These are phyloP conservation scores for Trypanosoma lewisi DNA, from an alignment of 208 protist genomes.

Conservation along the genomic window DNA sequence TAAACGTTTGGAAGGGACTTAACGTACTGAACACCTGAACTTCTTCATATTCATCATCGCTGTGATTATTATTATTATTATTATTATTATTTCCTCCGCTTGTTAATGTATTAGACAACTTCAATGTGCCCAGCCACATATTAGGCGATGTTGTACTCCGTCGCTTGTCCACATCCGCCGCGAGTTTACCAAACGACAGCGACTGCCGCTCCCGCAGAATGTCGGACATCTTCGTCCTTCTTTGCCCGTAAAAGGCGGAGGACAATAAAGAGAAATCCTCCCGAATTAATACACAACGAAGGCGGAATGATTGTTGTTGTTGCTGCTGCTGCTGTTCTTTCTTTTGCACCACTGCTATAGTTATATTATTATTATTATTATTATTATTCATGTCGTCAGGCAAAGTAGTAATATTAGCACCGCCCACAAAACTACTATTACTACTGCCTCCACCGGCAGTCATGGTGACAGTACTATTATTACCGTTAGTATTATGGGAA, in stretches of 20 bases:
- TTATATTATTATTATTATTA: background rate
- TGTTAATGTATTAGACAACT: constrained; percentile 63
- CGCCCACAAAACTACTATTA: too few species aligned
- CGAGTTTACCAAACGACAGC: constrained; percentile 54
- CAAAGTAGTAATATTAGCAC: too few species aligned
- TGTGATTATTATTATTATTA: too few species aligned
- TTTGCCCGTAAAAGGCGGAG: constrained; percentile 55
- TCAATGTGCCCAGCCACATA: constrained; percentile 77
- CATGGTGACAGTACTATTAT: too few species aligned
- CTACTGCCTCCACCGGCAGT: too few species aligned
- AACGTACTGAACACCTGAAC: constrained; percentile 73
- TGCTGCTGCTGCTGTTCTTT: background rate
- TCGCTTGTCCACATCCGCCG: constrained; percentile 43
- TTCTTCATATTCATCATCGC: too few species aligned
- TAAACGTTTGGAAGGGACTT: constrained; percentile 71
- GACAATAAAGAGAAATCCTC: constrained; percentile 50
- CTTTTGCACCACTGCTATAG: too few species aligned
- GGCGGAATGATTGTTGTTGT: constrained; percentile 43
- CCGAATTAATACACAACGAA: constrained; percentile 63
- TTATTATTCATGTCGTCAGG: constrained; percentile 1
- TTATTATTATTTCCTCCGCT: too few species aligned
- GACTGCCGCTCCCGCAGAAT: constrained; percentile 20
- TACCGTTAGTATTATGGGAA: too few species aligned
- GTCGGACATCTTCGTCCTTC: constrained; percentile 25
- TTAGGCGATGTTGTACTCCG: constrained; percentile 43